Conservation (phyloP, 768 basidiomycete genomes). For the Macrolepiota albuminosa region DNA sequence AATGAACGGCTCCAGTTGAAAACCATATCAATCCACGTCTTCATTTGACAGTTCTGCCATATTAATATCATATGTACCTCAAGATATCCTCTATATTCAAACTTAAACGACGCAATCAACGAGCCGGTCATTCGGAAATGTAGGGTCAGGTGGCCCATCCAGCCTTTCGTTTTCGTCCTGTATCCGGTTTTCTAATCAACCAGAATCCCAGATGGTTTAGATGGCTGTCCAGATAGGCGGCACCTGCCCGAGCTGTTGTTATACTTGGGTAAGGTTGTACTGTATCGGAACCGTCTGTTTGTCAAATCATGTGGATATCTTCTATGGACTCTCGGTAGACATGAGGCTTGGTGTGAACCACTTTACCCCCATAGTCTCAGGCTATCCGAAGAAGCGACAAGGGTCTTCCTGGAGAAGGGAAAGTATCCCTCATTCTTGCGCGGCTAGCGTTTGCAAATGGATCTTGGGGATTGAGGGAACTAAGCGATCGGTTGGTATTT, state of each 20-base stretch:
- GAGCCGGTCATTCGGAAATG: not conserved
- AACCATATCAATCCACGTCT: not conserved
- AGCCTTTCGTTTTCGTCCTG: not conserved
- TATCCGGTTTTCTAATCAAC: not conserved
- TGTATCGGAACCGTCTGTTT: not conserved
- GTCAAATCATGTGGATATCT: not conserved
- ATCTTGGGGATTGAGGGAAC: not conserved
- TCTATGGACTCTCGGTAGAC: not conserved
- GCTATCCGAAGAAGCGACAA: not conserved
- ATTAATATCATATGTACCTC: not conserved
- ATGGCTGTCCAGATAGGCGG: not conserved
- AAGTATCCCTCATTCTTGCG: not conserved
- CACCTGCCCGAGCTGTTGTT: not conserved
- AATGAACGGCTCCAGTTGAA: not conserved
- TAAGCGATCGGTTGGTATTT: conserved; percentile 7
- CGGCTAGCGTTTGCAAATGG: not conserved
- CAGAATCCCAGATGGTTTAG: not conserved
- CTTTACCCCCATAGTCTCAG: not conserved
- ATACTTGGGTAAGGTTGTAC: not conserved
- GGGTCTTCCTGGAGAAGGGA: not conserved
- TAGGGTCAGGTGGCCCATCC: not conserved
- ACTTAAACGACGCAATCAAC: not conserved
- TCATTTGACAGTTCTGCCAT: not conserved
- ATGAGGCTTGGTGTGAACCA: conserved; percentile 1
- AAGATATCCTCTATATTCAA: not conserved